Evolutionary conservation across 2,329 filamentous ascomycete species (phyloP), one percentile per base, ranked within the genome.

Genomic region (Aspergillus sp.): DNA sequence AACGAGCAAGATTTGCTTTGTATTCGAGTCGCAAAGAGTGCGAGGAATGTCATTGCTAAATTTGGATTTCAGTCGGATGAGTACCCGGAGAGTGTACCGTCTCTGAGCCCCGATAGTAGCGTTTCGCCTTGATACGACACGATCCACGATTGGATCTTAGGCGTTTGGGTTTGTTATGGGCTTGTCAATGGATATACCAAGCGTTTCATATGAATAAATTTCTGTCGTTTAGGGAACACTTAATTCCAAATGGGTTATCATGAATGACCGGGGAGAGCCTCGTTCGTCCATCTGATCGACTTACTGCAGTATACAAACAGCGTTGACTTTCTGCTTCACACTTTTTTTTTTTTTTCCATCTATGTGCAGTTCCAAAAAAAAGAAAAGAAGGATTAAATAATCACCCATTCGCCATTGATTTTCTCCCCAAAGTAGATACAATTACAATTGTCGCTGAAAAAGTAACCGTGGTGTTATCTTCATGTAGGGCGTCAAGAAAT

Each of bases 1-100:
- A 58, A 66, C 30, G 70, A 74, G 53, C 66, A 68, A 26, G 65
- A 73, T 42, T 49, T 68, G 22, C 61, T 75, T 17, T 75, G 73
- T 56, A 51, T 75, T 7, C 66, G 66, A n/a, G 65, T 75, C 34
- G 66, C 72, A 42, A 68, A 66, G 15, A 71, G 65, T 56, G 70
- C 71, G n/a, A 67, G 70, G 41, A 59, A 66, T 32, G 68, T 73
- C 15, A 67, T 75, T 48, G 50, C 62, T 17, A 74, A 67, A 51
- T 74, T 75, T 48, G 61, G 62, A n/a, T 75, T 75, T 49, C 63
- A 70, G 41, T 64, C 71, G 30, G 58, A 65, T 17, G 73, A 75
- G 48, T 75, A 71, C 55, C 71, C 72, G 18, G 64, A 68, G 38
- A 54, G 45, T 34, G 50, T 50, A 48, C 42, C 42, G 9, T 54